Base-by-base conservation (phyloP, 208 protist species). In the Wallacemonas sp. region DNA sequence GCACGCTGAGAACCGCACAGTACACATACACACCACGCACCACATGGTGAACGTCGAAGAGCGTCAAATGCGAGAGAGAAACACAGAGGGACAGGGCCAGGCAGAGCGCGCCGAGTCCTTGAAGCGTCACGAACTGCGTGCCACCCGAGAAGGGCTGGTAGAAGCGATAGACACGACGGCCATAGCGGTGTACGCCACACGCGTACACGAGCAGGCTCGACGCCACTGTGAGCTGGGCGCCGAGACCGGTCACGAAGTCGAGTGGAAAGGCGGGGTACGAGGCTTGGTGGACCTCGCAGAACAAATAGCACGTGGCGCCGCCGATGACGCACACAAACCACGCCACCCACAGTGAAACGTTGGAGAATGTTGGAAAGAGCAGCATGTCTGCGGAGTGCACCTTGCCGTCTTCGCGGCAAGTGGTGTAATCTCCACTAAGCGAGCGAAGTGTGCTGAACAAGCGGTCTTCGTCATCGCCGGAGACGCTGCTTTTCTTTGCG, bases 141-240 rank as follows among this genome's bases (percentile, higher is more conserved):
- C 90, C 90, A 1, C 90, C 90, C 30, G 58, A 62, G 54, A 96
- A 96, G 3, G 90, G 90, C 47, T 93, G 86, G 55, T 93, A 96
- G n/a, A 93, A 51, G 36, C 59, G 71, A 62, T 88, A 96, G 17
- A 51, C 55, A 21, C 36, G 68, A 2, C 75, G n/a, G 33, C 80
- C 84, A 53, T 77, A 85, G 41, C 53, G 47, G 28, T 76, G 49
- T 12, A 72, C 65, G 5, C 87, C 87, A 14, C 88, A 56, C 8
- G 87, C 24, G 68, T 86, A 89, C 2, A 81, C 71, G 15, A 89
- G 55, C 12, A 90, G 42, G 31, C 68, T 62, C 45, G 74, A 81
- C 1, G 89, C 39, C 17, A 78, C 14, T 28, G 75, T 80, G 38
- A 89, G 58, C 14, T 82, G 77, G 0, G 72, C 56, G 17, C 73